Evolutionary conservation across 1,139 yeast species (phyloP), one percentile per base, ranked within the genome.

Genomic region (Blastobotrys niveus): DNA sequence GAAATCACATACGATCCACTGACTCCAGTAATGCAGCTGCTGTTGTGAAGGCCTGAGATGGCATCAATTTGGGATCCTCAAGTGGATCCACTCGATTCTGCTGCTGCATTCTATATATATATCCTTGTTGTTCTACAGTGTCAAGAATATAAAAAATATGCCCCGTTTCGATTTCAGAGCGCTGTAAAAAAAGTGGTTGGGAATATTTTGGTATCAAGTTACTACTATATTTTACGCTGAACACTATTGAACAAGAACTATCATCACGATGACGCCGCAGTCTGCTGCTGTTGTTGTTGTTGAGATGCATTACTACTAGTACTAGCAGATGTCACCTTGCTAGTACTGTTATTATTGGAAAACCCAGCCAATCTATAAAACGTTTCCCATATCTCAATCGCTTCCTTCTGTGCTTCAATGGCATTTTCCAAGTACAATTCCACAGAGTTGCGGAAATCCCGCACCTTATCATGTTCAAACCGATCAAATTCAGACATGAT

Each of bases 11-110:
- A 64, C 95, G 78, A 64, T 91, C 97, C 18, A 91, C 95, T 17
- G 94, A 82, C 22, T 95, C 96, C 37, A 91, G 88, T 45, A 91
- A 79, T 24, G 96, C 95, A 1, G 97, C 97, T 0, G 97, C 95
- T 1, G 98, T 91, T 43, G 97, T 91, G 68, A 89, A 91, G 26
- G 94, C 88, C 86, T 52, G 94, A 41, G 66, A 57, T 25, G 70
- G 70, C 52, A 65, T 52, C 33, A 61, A 45, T 38, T 55, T 57
- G 17, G 63, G 62, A 48, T 59, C 63, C 42, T 55, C 60, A 35
- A 59, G 43, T n/a, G 58, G 57, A 46, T 60, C 64, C 56, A 55
- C 54, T 30, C 45, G 22, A 20, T 41, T 22, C 17, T 30, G 33
- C 38, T 22, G 25, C 15, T n/a, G n/a, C n/a, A n/a, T n/a, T n/a